Evolutionary conservation across 2,329 filamentous ascomycete genomes (phyloP), one percentile per base, ranked within the genome.

Genomic region (Xylariaceae sp.): DNA sequence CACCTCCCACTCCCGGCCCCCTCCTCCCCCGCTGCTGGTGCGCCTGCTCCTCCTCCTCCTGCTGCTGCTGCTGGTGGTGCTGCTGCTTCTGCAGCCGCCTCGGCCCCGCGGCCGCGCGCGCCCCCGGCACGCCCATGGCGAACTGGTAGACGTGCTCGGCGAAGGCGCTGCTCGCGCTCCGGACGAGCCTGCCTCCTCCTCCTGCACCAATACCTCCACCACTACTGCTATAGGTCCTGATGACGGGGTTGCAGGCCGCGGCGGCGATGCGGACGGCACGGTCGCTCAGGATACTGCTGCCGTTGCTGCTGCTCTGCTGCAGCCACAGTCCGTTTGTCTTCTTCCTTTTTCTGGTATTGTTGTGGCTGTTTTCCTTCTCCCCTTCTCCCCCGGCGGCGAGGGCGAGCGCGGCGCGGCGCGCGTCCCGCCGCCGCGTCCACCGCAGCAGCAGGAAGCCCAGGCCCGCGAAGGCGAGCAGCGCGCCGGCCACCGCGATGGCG

Each of bases 401-500:
- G n/a, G n/a, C n/a, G n/a, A n/a, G 21, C 8, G 31, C 35, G n/a
- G 19, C 36, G 14, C 34, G 47, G 10, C 45, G 48, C 3, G 46
- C 40, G 19, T 50, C 42, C 18, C 49, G 51, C 27, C 56, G 46
- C 27, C 49, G 53, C 7, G 57, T 57, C 3, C 60, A 40, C 52
- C 61, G 64, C 5, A 66, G 46, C 29, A 69, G 59, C 16, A 70
- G 37, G 17, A 67, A 51, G 1, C 64, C 65, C 5, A 71, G 37
- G 6, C 45, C 52, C 2, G 60, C 51, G 46, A 69, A 67, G 11
- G 73, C 38, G 5, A 70, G 33, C 2, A 67, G 45, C 12, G 65
- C 64, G n/a, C 68, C 68, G 19, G 61, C 61, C 17, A 76, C 42
- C 10, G 63, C 63, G 34, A 75, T 65, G 34, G 59, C 59, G 21